phyloP scores from a whole-genome alignment of 2,329 filamentous ascomycete genomes.

The Alternaria burnsii region DNA sequence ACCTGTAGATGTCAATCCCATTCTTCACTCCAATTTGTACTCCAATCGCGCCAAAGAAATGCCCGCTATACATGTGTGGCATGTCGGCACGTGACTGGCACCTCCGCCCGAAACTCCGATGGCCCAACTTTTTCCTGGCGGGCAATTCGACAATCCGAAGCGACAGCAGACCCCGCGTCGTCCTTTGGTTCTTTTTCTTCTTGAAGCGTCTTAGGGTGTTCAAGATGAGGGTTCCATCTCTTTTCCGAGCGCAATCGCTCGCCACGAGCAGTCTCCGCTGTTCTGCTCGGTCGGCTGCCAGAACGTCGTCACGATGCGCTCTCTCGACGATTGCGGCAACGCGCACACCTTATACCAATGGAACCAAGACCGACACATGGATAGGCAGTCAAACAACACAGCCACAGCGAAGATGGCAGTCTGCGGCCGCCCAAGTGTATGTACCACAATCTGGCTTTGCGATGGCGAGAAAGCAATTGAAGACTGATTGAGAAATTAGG shows the following conservation, averaged over 20 bases:
- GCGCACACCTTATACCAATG: slow-evolving; percentile 40
- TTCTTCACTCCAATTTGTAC: slow-evolving; percentile 18
- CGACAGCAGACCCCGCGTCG: slow-evolving; percentile 39
- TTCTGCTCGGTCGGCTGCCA: slow-evolving; percentile 34
- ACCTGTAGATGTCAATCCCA: slow-evolving; percentile 29
- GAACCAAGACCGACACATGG: slow-evolving; percentile 41
- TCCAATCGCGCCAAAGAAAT: not conserved
- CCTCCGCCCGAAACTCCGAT: slow-evolving; percentile 33
- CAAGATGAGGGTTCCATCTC: slow-evolving; percentile 48
- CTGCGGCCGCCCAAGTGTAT: slow-evolving; percentile 50
- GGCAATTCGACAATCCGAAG: slow-evolving; percentile 17
- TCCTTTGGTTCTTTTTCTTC: slow-evolving; percentile 33
- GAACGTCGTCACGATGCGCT: slow-evolving; percentile 41
- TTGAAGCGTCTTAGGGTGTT: slow-evolving; percentile 19
- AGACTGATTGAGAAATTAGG: slow-evolving; percentile 37
- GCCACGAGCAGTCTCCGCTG: slow-evolving; percentile 41
- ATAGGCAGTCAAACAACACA: slow-evolving; percentile 32
- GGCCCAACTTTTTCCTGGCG: slow-evolving; percentile 40
- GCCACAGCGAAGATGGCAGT: slow-evolving; percentile 48
- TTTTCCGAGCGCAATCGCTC: slow-evolving; percentile 46
- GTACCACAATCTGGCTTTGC: slow-evolving; percentile 21
- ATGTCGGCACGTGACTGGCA: slow-evolving; percentile 34
- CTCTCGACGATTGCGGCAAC: slow-evolving; percentile 44
- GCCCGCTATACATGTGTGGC: not conserved
- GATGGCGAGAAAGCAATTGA: slow-evolving; percentile 15